These are phyloP conservation scores for Deuterostichococcus epilithicus DNA, from an alignment of 139 green algal species.

Conservation along the genomic window DNA sequence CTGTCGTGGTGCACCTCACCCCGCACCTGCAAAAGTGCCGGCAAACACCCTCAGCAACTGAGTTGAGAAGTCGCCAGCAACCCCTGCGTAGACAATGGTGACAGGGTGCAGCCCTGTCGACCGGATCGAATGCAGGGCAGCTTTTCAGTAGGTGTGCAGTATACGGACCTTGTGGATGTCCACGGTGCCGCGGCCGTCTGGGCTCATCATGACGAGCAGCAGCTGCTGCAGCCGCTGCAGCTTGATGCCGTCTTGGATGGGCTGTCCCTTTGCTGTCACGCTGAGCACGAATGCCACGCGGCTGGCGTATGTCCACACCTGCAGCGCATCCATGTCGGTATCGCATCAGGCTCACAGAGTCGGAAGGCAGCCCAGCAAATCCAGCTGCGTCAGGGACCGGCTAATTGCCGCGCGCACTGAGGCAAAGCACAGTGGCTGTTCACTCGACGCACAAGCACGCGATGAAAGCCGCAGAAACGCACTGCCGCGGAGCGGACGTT, in stretches of 20 bases:
- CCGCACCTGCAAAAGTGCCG: slow-evolving; percentile 42
- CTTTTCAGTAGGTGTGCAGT: background rate
- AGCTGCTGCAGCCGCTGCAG: slow-evolving; percentile 56
- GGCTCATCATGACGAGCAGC: slow-evolving; percentile 64
- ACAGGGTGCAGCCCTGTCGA: too few relatives aligned
- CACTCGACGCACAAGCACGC: too few relatives aligned
- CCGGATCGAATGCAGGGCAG: too few relatives aligned
- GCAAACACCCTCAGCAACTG: background rate
- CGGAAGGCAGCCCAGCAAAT: too few relatives aligned
- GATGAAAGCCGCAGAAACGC: slow-evolving; percentile 9
- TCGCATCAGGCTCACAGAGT: too few relatives aligned
- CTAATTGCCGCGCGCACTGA: background rate
- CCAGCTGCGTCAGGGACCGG: too few relatives aligned
- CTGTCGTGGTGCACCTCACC: slow-evolving; percentile 85
- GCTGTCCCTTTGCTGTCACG: slow-evolving; percentile 64
- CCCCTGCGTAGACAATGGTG: too few relatives aligned
- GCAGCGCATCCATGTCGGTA: background rate
- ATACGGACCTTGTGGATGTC: slow-evolving; percentile 47
- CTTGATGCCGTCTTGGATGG: slow-evolving; percentile 58
- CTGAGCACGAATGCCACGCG: slow-evolving; percentile 77
- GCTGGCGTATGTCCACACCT: slow-evolving; percentile 81
- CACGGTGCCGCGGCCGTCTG: slow-evolving; percentile 44
- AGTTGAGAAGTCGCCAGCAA: too few relatives aligned
- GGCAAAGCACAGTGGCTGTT: too few relatives aligned
- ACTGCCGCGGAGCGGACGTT: slow-evolving; percentile 80